phyloP scores from a whole-genome alignment of 2,329 filamentous ascomycete genomes.

The Gyromitra esculenta region DNA sequence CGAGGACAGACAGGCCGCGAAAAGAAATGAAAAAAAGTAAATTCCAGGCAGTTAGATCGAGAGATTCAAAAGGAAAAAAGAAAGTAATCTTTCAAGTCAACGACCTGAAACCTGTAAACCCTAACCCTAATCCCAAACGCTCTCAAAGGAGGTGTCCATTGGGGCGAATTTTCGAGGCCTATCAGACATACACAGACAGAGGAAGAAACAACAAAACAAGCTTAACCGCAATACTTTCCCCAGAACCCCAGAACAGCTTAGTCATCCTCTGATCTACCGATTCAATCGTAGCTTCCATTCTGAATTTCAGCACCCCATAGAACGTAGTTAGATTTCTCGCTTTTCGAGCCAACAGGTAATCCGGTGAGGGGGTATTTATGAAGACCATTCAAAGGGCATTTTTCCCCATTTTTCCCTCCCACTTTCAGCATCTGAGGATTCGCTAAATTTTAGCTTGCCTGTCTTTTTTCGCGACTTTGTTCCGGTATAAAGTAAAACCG shows the following conservation, averaged over 20 bases:
- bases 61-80: constrained; percentile 4
- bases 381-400: constrained; percentile 29
- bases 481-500: constrained; percentile 37
- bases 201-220: constrained; percentile 22
- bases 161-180: constrained; percentile 5
- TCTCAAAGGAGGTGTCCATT: constrained; percentile 11
- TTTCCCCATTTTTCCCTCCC: constrained; percentile 10
- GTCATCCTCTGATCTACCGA: constrained; percentile 19
- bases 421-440: constrained; percentile 39
- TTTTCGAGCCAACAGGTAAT: constrained; percentile 29
- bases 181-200: constrained; percentile 1
- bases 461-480: constrained; percentile 33
- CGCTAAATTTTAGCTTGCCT: constrained; percentile 46
- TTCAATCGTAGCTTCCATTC: constrained; percentile 26
- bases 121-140: neutral
- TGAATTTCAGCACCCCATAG: constrained; percentile 36
- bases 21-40: constrained; percentile 9
- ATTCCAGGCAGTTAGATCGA: constrained; percentile 7
- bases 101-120: neutral
- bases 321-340: constrained; percentile 41
- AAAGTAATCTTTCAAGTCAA: constrained; percentile 11
- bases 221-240: constrained; percentile 33
- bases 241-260: neutral
- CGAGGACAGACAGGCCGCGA: constrained; percentile 16
- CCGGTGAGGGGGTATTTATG: constrained; percentile 17